A percentile compares a stretch with the other conserved stretches of the same genome.
These are phyloP conservation scores for Pelargonium cotyledonis DNA, from an alignment of 441 rosid genomes.

Conservation along the genomic window DNA sequence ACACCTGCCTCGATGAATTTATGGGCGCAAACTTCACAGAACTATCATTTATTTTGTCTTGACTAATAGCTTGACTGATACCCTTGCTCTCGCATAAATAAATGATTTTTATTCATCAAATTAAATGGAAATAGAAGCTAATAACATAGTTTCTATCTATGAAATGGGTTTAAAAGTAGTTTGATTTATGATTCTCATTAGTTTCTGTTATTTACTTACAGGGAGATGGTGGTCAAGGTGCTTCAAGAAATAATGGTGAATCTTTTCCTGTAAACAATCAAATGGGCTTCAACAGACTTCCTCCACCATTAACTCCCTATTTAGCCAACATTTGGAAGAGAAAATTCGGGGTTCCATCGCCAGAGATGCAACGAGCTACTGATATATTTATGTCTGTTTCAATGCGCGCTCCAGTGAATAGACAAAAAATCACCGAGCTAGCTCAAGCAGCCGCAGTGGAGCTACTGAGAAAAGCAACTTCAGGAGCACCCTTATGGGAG, in stretches of 20 bases:
- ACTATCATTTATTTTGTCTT: no score
- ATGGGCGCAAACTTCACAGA: no score
- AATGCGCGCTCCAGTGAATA: not conserved
- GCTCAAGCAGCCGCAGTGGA: not conserved
- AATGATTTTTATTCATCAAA: no score
- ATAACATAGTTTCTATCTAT: no score
- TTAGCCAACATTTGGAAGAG: not conserved
- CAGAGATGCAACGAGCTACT: not conserved
- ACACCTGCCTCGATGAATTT: no score
- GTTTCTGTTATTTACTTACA: not conserved
- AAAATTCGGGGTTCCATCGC: constrained; percentile 1
- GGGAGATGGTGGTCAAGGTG: not conserved
- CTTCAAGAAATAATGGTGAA: not conserved
- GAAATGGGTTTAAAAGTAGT: no score
- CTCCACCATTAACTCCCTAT: not conserved
- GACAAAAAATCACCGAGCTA: not conserved
- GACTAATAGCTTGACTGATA: no score
- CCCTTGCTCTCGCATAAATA: no score
- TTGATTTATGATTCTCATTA: not conserved
- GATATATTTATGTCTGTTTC: constrained; percentile 2
- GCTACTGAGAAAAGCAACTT: not conserved
- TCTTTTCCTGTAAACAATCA: not conserved
- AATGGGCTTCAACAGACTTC: not conserved
- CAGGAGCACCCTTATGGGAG: not conserved
- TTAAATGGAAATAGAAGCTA: no score